Percentiles rank a stretch among this genome's conserved stretches.
Evolutionary conservation across 1,284 basidiomycete genomes (phyloP).

Genomic region (Serendipita sp.): DNA sequence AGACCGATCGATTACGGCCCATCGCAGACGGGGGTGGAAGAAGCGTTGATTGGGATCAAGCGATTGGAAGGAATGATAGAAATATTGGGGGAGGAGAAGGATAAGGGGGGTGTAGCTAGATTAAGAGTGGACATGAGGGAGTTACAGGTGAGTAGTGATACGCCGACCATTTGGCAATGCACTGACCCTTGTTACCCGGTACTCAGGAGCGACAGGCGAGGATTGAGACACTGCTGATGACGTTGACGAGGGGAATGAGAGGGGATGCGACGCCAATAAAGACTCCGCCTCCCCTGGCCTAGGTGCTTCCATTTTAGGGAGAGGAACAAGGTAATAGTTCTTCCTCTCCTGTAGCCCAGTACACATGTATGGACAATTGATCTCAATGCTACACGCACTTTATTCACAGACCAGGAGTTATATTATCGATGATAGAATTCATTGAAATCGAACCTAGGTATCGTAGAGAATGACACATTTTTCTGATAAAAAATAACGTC

Average conservation of each 20-base stretch:
- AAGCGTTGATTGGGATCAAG: constrained; percentile 21
- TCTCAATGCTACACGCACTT: too few relatives aligned
- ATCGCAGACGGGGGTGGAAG: constrained; percentile 18
- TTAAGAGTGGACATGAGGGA: constrained; percentile 69
- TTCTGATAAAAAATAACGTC: background rate
- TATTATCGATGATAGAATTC: too few relatives aligned
- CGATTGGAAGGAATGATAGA: constrained; percentile 35
- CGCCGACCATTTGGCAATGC: constrained; percentile 1
- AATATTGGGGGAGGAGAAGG: constrained; percentile 43
- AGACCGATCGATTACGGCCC: constrained; percentile 18
- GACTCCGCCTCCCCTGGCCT: background rate
- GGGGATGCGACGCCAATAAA: constrained; percentile 22
- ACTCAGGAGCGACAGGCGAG: constrained; percentile 58
- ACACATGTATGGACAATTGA: too few relatives aligned
- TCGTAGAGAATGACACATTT: background rate
- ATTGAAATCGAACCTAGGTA: constrained; percentile 5
- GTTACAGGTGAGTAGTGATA: constrained; percentile 38
- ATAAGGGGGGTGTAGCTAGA: constrained; percentile 42
- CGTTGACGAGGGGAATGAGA: constrained; percentile 32
- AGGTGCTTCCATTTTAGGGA: background rate
- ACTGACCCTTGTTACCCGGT: constrained; percentile 9
- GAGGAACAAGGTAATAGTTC: too few relatives aligned
- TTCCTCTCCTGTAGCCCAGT: too few relatives aligned
- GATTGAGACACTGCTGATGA: constrained; percentile 53
- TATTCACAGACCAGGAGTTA: too few relatives aligned